Base-by-base conservation (phyloP, 306 rosid genomes). In the Arachis stenosperma region DNA sequence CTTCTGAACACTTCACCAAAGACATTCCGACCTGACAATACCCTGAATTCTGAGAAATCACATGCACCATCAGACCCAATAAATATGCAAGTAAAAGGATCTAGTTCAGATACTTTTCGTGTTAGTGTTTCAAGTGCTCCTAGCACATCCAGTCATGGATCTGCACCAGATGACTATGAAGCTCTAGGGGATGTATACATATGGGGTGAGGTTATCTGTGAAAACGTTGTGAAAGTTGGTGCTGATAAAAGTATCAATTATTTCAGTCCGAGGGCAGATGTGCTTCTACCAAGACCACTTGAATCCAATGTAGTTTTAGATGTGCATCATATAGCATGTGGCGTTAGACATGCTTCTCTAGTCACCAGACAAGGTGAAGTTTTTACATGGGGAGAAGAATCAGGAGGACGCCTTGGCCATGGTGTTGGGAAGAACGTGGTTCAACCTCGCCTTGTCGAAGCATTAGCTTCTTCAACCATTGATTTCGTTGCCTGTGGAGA, bases 111-210 rank as follows among this genome's bases (percentile, higher is more conserved):
- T 86, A 91, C 84, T 83, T 83, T 95, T 80, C 96, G 99, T 71
- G 96, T 91, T 55, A 95, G 99, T 80, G 99, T 95, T 84, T 95
- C 99, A 47, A 95, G 98, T 83, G 99, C 95, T 81, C 98, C 97
- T 61, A 94, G 99, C 80, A 85, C 99, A 48, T 95, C 99, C 29
- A 91, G 99, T 79, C 98, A 95, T 84, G 98, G 99, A 43, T 94
- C 99, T 63, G 90, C 88, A 37, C 96, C 90, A 2, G 99, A 95
- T 83, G 99, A 95, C 68, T 91, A 89, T 83, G 99, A 95, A 73
- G 98, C 97, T 81, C 84, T 95, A 50, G 97, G 98, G 14, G 98
- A 91, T 84, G 94, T 95, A 27, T 91, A 95, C 76, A 84, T 95
- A 83, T 95, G 99, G 99, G 99, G 99, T 67, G 99, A 95, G 78